Base-by-base conservation (phyloP, 1,284 basidiomycete genomes). In the Rhizopogon parksii region DNA sequence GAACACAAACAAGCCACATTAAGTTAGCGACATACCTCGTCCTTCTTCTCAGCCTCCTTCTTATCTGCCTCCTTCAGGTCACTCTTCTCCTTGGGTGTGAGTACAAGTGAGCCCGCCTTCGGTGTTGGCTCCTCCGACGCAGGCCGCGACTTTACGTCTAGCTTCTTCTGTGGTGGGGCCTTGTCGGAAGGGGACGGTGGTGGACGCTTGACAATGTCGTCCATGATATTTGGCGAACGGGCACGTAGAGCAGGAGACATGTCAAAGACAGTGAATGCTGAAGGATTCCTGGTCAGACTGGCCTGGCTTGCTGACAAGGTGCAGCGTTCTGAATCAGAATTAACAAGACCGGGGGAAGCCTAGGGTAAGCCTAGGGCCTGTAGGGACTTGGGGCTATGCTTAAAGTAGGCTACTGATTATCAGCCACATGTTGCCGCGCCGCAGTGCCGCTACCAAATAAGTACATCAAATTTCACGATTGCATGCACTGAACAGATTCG, bases 181-280 rank as follows among this genome's bases (percentile, higher is more conserved):
- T 69, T 65, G 57, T 36, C 66, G 15, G 64, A 66, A 11, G 64
- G 67, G 19, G 64, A 68, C 3, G 66, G 65, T 2, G 62, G 65
- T 6, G 60, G 65, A 4, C 64, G 63, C 47, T 66, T 66, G 34
- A 56, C 15, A 45, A 38, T 49, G 5, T 67, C 65, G 27, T 66
- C 64, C 25, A 66, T 61, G 62, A 24, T 17, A 35, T 37, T 36
- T 12, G 66, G 57, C 1, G 67, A 67, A 52, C 64, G 56, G 1
- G 66, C 61, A 30, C 64, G 67, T 61, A 67, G 57, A 34, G 39
- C 30, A 46, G 43, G n/a, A 47, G 46, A 47, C 40, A 43, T 47
- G 43, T 32, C 11, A 32, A 47, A 47, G 43, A 30, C 24, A 47
- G 25, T 47, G 17, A 14, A 39, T 4, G 9, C 4, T 39, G 38